phyloP scores from a whole-genome alignment of 306 rosid genomes.

The Citrullus mucosospermus region DNA sequence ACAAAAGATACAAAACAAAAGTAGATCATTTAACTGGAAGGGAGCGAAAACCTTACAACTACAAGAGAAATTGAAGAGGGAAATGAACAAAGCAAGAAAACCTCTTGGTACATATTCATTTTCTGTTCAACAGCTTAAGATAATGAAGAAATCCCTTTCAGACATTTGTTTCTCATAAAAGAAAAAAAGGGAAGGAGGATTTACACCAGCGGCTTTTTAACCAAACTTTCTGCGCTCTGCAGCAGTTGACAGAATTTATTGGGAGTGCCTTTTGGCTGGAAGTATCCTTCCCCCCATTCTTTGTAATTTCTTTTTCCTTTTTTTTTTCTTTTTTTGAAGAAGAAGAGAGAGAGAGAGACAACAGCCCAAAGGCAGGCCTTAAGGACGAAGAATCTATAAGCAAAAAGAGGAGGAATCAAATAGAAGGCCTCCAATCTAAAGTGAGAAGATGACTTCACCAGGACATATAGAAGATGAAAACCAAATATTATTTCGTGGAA shows the following conservation, averaged over 20 bases:
- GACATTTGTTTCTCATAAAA: not conserved
- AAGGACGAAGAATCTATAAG: not conserved
- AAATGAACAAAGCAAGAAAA: not conserved
- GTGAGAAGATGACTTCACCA: not conserved
- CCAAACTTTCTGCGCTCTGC: not conserved
- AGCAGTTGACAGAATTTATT: not conserved
- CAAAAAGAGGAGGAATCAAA: not conserved
- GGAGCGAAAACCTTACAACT: not conserved
- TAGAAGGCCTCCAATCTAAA: not conserved
- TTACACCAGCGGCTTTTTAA: not conserved
- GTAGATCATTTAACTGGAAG: not conserved
- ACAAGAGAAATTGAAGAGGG: not conserved
- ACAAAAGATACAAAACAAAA: constrained; percentile 10
- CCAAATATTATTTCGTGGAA: not conserved
- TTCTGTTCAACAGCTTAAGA: too few species aligned
- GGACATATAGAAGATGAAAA: not conserved
- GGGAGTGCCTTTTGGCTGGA: not conserved
- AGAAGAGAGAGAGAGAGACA: too few species aligned
- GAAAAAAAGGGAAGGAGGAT: not conserved
- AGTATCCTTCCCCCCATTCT: not conserved
- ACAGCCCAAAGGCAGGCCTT: not conserved
- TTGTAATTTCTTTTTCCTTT: not conserved
- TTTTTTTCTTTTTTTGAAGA: not conserved
- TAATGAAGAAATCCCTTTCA: too few species aligned
- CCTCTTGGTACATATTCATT: not conserved